Evolutionary conservation across 257 asterid genomes (phyloP).

Genomic region (Solanum chilense): DNA sequence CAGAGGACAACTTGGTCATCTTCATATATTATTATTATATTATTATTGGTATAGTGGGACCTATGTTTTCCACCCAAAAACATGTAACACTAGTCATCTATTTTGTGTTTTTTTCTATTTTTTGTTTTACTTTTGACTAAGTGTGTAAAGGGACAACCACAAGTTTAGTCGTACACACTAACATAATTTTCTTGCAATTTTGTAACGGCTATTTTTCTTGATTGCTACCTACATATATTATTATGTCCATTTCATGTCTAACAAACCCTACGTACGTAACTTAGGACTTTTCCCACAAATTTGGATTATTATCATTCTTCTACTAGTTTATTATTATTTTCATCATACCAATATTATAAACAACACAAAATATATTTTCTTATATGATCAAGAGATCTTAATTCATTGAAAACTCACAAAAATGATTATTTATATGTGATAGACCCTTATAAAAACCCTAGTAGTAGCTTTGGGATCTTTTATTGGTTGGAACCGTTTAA

Average conservation of each 20-base stretch:
- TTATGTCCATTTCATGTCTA: not conserved
- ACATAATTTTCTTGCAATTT: not conserved
- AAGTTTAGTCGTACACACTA: not conserved
- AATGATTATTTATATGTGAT: not conserved
- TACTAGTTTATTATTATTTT: not conserved
- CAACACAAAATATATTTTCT: not conserved
- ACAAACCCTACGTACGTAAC: not conserved
- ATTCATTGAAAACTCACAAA: not conserved
- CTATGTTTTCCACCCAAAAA: not conserved
- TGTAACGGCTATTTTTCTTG: conserved; percentile 36
- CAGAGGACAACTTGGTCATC: not conserved
- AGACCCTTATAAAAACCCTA: not conserved
- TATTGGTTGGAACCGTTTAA: not conserved
- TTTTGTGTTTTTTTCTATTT: not conserved
- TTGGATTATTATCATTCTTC: not conserved
- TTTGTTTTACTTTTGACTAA: not conserved
- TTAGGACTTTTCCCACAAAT: not conserved
- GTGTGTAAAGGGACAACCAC: not conserved
- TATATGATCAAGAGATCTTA: not conserved
- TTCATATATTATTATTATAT: not conserved
- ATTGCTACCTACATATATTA: not conserved
- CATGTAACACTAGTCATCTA: not conserved
- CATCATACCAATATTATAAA: not conserved
- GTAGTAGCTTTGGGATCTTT: not conserved
- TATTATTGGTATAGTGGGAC: not conserved